Evolutionary conservation across 2,329 filamentous ascomycete species (phyloP).

Genomic region (Teratosphaeria zuluensis): DNA sequence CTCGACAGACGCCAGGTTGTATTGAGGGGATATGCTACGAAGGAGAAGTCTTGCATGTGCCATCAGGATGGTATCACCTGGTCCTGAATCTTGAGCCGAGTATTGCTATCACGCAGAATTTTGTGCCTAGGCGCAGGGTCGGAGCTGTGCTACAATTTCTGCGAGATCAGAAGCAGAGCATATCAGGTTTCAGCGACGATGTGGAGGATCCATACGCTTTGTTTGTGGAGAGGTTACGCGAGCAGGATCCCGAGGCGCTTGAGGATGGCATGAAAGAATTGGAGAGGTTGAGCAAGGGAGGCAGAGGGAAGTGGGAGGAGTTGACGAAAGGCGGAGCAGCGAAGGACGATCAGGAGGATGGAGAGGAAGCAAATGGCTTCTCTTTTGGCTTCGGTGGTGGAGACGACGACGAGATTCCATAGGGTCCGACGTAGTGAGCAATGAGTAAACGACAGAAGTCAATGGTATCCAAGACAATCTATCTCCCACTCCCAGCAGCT

Average conservation of each 20-base stretch:
- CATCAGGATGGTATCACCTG: constrained; percentile 93
- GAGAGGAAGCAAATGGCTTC: constrained; percentile 49
- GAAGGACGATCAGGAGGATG: constrained; percentile 34
- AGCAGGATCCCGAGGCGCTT: constrained; percentile 56
- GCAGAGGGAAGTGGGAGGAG: constrained; percentile 80
- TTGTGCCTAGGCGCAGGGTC: constrained; percentile 69
- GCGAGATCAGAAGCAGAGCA: constrained; percentile 70
- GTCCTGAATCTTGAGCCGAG: constrained; percentile 80
- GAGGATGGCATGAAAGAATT: constrained; percentile 55
- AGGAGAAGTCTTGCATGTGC: constrained; percentile 85
- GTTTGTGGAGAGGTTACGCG: constrained; percentile 60
- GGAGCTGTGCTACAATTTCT: constrained; percentile 70
- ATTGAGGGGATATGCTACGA: constrained; percentile 73
- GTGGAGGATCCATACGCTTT: constrained; percentile 63
- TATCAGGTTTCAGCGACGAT: constrained; percentile 71
- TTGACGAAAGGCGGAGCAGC: constrained; percentile 46
- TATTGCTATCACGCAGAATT: constrained; percentile 91
- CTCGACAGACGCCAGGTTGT: constrained; percentile 65
- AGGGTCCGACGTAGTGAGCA: background rate
- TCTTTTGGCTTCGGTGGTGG: constrained; percentile 51
- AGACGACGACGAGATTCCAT: constrained; percentile 26
- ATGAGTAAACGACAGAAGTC: background rate
- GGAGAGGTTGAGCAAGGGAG: constrained; percentile 52
- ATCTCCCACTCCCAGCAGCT: constrained; percentile 15
- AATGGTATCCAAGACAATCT: background rate